These are phyloP conservation scores for Phaffia tasmanica DNA, from an alignment of 768 basidiomycete species.

Conservation along the genomic window DNA sequence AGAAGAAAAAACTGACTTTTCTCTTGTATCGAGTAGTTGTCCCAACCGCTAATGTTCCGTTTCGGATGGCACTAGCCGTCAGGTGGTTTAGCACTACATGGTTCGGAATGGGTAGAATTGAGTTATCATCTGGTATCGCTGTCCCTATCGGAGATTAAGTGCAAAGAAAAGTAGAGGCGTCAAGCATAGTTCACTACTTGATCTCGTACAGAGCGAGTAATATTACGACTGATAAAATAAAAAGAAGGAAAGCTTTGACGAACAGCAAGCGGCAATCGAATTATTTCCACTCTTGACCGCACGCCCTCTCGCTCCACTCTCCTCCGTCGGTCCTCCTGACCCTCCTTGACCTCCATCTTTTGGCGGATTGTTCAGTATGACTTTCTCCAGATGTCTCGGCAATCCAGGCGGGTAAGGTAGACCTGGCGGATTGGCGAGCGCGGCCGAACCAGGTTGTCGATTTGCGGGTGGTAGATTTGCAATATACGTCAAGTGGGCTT, in stretches of 20 bases:
- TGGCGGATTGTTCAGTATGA: conserved; percentile 60
- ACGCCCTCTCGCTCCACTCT: neutral
- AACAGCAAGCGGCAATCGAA: conserved; percentile 19
- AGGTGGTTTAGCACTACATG: conserved; percentile 92
- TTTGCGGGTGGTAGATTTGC: conserved; percentile 19
- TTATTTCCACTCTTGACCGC: conserved; percentile 6
- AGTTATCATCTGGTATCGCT: conserved; percentile 58
- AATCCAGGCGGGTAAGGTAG: conserved; percentile 79
- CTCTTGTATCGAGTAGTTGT: conserved; percentile 81
- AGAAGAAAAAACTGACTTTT: conserved; percentile 50
- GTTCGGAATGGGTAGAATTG: conserved; percentile 80
- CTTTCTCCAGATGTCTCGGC: conserved; percentile 83
- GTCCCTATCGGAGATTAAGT: conserved; percentile 22
- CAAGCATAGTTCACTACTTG: neutral
- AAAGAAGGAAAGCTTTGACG: neutral
- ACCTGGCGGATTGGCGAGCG: conserved; percentile 28
- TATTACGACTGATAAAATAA: no score
- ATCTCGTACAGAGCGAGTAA: neutral
- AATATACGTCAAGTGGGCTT: conserved; percentile 35
- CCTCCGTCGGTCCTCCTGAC: neutral
- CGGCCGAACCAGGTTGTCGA: conserved; percentile 29
- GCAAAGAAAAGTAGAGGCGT: neutral
- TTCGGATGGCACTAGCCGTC: conserved; percentile 87
- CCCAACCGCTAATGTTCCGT: conserved; percentile 83
- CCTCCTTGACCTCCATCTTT: conserved; percentile 19